phyloP scores from a whole-genome alignment of 441 rosid species.

The Flueggea neowawraea region DNA sequence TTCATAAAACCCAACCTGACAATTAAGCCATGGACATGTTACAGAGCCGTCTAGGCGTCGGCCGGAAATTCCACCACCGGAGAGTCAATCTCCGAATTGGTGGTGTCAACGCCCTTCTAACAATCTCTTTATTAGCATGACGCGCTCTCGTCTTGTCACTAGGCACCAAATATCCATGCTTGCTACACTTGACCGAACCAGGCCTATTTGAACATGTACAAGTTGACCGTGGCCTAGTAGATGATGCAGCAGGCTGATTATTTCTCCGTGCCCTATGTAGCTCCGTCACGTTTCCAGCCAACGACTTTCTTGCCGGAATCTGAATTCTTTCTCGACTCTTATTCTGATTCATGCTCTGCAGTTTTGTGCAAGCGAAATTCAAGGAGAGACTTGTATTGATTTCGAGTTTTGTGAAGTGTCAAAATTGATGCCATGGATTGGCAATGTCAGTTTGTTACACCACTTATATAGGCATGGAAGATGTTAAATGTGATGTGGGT shows the following conservation, averaged over 20 bases:
- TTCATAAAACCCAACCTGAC: not conserved
- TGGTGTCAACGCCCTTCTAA: slow-evolving; percentile 60
- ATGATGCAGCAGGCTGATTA: not conserved
- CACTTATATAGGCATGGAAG: too few relatives aligned
- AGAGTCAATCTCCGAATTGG: slow-evolving; percentile 41
- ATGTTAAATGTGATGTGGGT: too few relatives aligned
- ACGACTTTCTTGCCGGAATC: slow-evolving; percentile 5
- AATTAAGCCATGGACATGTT: slow-evolving; percentile 55
- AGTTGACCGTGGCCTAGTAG: slow-evolving; percentile 20
- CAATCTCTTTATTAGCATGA: slow-evolving; percentile 40
- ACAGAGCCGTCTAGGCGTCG: slow-evolving; percentile 73
- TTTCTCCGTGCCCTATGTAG: slow-evolving; percentile 15
- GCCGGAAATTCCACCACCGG: slow-evolving; percentile 70
- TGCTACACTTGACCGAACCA: slow-evolving; percentile 44
- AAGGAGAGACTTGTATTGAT: not conserved
- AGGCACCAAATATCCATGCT: slow-evolving; percentile 52
- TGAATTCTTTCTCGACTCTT: not conserved
- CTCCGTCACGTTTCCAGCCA: slow-evolving; percentile 8
- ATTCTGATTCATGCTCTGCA: slow-evolving; percentile 12
- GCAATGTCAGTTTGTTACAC: too few relatives aligned
- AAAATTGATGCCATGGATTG: too few relatives aligned
- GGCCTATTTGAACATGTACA: slow-evolving; percentile 50
- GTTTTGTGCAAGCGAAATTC: not conserved
- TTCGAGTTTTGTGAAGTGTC: too few relatives aligned
- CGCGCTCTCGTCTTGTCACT: slow-evolving; percentile 30